Conservation (phyloP, 768 basidiomycete genomes). For the Boletus vermiculosoides region DNA sequence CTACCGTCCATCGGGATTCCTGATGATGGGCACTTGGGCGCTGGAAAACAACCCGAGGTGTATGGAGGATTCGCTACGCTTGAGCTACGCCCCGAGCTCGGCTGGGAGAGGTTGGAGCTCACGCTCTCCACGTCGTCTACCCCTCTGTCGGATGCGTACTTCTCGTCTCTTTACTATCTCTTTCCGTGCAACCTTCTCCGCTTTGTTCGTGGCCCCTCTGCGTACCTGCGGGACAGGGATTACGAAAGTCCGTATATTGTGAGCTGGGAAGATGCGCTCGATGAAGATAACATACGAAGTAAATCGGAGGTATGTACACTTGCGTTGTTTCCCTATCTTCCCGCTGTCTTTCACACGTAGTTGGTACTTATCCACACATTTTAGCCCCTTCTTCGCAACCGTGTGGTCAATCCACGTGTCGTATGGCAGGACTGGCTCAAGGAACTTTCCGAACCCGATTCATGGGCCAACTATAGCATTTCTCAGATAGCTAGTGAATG, state of each 20-base stretch:
- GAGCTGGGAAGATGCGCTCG: conserved; percentile 68
- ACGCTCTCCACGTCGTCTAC: conserved; percentile 54
- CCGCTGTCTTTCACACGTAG: not conserved
- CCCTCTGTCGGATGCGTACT: conserved; percentile 65
- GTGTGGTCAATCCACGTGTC: conserved; percentile 71
- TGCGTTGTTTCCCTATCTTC: not conserved
- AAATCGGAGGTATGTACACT: conserved; percentile 60
- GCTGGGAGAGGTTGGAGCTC: conserved; percentile 67
- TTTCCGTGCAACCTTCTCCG: conserved; percentile 87
- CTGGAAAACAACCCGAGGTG: conserved; percentile 21
- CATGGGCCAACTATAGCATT: conserved; percentile 66
- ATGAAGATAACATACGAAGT: conserved; percentile 66
- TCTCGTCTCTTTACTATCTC: conserved; percentile 82
- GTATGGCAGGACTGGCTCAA: conserved; percentile 61
- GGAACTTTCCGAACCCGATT: conserved; percentile 62
- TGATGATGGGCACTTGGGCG: conserved; percentile 1
- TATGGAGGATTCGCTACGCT: conserved; percentile 39
- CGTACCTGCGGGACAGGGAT: conserved; percentile 54
- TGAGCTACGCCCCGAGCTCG: conserved; percentile 51
- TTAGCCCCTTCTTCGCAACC: conserved; percentile 67
- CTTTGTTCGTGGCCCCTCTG: conserved; percentile 69
- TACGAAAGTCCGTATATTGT: conserved; percentile 62
- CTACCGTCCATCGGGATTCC: not conserved
- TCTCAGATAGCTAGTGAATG: conserved; percentile 66
- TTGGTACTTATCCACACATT: conserved; percentile 2